Percentiles rank a stretch among this genome's conserved stretches.
Evolutionary conservation across 2,329 filamentous ascomycete species (phyloP).

Genomic region (Fusarium fujikuroi): DNA sequence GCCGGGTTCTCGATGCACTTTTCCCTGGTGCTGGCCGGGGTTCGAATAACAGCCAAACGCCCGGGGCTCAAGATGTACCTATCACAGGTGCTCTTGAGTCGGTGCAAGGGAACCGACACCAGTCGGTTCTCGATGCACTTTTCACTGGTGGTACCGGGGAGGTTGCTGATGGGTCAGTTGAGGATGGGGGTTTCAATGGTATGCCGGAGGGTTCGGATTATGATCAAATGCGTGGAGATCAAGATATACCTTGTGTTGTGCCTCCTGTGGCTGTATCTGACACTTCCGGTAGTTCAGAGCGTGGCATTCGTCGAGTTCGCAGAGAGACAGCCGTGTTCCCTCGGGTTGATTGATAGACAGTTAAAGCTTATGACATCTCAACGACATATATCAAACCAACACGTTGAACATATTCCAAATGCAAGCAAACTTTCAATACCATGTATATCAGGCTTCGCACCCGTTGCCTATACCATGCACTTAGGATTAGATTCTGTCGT

Average conservation of each 20-base stretch:
- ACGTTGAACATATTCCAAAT: neutral
- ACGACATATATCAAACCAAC: neutral
- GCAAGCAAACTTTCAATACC: too few relatives aligned
- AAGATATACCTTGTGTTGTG: neutral
- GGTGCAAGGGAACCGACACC: too few relatives aligned
- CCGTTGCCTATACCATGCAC: neutral
- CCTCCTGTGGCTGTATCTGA: neutral
- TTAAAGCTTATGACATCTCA: neutral
- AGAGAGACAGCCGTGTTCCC: neutral
- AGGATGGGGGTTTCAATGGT: neutral
- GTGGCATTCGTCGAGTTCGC: neutral
- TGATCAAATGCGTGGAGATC: neutral
- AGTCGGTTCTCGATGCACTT: neutral
- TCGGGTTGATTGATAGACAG: neutral
- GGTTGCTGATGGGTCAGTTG: neutral
- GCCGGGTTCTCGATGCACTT: neutral
- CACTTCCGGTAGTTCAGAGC: neutral
- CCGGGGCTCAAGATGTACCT: neutral
- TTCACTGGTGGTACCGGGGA: neutral
- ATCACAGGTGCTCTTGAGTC: neutral
- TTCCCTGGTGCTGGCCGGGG: neutral
- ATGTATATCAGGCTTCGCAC: neutral
- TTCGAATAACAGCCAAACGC: too few relatives aligned
- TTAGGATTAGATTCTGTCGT: neutral
- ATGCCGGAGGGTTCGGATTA: neutral